Conservation (phyloP, 1,139 yeast genomes). For the Candida dubliniensis region DNA sequence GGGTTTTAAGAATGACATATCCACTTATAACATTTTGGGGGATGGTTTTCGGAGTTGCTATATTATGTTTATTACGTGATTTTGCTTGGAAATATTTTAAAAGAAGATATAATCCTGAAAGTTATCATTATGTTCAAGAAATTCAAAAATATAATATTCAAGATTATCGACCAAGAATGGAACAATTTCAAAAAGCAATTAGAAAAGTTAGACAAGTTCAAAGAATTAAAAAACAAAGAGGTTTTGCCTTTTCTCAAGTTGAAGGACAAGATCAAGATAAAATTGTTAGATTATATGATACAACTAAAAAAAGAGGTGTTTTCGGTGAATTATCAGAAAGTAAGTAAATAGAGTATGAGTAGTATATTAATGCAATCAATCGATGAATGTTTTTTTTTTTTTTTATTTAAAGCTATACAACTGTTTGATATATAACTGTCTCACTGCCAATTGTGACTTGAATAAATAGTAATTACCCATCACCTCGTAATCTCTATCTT, state of each 20-base stretch:
- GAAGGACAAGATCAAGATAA: slow-evolving; percentile 91
- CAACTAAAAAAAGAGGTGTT: slow-evolving; percentile 65
- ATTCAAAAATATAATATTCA: slow-evolving; percentile 94
- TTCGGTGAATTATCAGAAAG: slow-evolving; percentile 47
- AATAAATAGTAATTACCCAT: no score
- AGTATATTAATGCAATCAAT: background rate
- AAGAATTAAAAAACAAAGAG: slow-evolving; percentile 96
- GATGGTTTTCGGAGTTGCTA: slow-evolving; percentile 70
- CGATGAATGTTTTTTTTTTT: background rate
- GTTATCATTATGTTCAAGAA: slow-evolving; percentile 94
- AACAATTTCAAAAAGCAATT: slow-evolving; percentile 95
- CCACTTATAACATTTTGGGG: slow-evolving; percentile 86
- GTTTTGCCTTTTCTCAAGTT: slow-evolving; percentile 96
- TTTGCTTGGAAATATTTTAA: slow-evolving; percentile 92
- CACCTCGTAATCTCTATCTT: no score
- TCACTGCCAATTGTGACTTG: no score
- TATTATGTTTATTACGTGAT: slow-evolving; percentile 80
- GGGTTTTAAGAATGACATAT: slow-evolving; percentile 74
- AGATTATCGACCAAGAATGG: slow-evolving; percentile 92
- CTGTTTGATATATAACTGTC: no score
- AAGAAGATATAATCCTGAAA: slow-evolving; percentile 86
- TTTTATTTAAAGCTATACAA: no score
- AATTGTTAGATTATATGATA: slow-evolving; percentile 90
- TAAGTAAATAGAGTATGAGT: slow-evolving; percentile 1
- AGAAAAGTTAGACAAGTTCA: slow-evolving; percentile 97